A percentile compares a stretch with the other conserved stretches of the same genome.
Evolutionary conservation across 179 eudicot genomes (phyloP).

Genomic region (Drosera spatulata): DNA sequence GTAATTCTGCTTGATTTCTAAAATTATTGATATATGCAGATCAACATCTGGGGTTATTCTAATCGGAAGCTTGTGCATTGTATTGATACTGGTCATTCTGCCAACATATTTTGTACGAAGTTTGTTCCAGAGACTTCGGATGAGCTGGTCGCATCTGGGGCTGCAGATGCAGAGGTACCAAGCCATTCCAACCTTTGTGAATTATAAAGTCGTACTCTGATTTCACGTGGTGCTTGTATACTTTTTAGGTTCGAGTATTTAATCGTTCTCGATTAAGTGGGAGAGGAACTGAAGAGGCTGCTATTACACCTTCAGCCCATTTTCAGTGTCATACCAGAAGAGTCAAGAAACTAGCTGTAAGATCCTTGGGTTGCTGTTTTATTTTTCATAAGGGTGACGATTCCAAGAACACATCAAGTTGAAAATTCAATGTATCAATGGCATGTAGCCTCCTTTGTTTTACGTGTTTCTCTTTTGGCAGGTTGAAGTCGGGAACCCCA

Average conservation of each 20-base stretch:
- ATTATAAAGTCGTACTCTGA: neutral
- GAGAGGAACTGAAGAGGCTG: conserved; percentile 44
- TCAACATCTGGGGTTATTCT: conserved; percentile 79
- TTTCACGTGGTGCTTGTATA: neutral
- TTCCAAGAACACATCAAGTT: neutral
- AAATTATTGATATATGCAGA: conserved; percentile 27
- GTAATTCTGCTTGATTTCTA: neutral
- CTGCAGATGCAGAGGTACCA: conserved; percentile 89
- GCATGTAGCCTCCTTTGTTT: neutral
- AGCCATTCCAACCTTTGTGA: conserved; percentile 1
- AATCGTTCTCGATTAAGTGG: conserved; percentile 49
- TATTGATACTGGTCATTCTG: conserved; percentile 81
- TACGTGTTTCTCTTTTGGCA: conserved; percentile 11
- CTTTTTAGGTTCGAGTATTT: conserved; percentile 42
- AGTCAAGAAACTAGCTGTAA: conserved; percentile 96
- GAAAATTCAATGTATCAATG: neutral
- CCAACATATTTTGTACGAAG: conserved; percentile 92
- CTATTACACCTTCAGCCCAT: conserved; percentile 48
- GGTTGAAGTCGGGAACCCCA: conserved; percentile 96
- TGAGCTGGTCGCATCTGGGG: conserved; percentile 87
- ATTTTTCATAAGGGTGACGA: neutral
- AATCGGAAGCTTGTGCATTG: conserved; percentile 56
- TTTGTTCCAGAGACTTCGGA: conserved; percentile 94
- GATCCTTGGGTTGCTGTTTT: conserved; percentile 6
- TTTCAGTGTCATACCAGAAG: conserved; percentile 90